A percentile compares a stretch with the other conserved stretches of the same genome.
These are phyloP conservation scores for Phialophora chinensis DNA, from an alignment of 2,329 filamentous ascomycete species.

Conservation along the genomic window DNA sequence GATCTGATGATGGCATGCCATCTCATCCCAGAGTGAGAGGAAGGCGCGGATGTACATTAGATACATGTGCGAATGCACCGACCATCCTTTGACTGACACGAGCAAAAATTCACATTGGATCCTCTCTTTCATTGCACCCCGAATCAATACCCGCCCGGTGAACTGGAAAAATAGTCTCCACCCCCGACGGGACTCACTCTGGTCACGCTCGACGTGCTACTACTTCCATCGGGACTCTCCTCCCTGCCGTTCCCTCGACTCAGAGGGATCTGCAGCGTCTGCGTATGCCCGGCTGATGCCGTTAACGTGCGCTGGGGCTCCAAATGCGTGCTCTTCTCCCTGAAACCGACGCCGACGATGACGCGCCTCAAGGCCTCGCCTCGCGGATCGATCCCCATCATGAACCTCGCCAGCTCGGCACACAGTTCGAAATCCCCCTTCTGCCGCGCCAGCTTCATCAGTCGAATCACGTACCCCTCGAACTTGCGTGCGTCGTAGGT, in stretches of 20 bases:
- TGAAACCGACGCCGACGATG: conserved; percentile 48
- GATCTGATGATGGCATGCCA: background rate
- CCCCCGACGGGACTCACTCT: conserved; percentile 24
- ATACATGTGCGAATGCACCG: background rate
- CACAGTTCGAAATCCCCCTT: conserved; percentile 95
- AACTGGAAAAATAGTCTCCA: conserved; percentile 36
- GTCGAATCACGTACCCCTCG: conserved; percentile 68
- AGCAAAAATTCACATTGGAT: background rate
- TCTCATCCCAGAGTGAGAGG: background rate
- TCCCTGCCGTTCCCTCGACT: conserved; percentile 14
- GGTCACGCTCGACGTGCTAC: background rate
- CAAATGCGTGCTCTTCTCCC: conserved; percentile 23
- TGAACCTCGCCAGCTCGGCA: conserved; percentile 90
- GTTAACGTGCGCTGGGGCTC: conserved; percentile 14
- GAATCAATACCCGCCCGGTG: conserved; percentile 31
- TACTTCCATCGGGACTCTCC: conserved; percentile 12
- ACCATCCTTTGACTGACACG: background rate
- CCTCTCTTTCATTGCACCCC: background rate
- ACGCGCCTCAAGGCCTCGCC: conserved; percentile 72
- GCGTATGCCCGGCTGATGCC: background rate
- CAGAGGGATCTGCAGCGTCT: conserved; percentile 18
- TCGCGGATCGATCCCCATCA: conserved; percentile 87
- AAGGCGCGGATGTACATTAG: background rate
- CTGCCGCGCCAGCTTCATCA: conserved; percentile 79
- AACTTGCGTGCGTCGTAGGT: conserved; percentile 35